Conservation (phyloP, 768 basidiomycete species). For the Asterophora parasitica region DNA sequence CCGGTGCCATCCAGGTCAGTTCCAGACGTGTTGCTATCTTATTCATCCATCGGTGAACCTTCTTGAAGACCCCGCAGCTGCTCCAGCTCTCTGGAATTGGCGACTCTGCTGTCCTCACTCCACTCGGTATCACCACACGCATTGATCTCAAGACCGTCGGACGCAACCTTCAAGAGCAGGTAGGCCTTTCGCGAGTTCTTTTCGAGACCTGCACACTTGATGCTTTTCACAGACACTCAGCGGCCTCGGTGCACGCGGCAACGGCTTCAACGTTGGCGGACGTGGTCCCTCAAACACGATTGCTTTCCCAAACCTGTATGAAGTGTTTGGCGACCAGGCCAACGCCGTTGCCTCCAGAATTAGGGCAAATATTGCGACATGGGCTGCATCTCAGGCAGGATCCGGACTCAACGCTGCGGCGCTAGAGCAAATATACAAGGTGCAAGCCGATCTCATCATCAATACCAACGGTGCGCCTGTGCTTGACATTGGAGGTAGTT, state of each 20-base stretch:
- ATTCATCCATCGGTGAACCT: neutral
- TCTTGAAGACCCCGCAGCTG: slow-evolving; percentile 36
- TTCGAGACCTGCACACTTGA: neutral
- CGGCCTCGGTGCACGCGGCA: slow-evolving; percentile 35
- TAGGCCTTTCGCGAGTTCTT: slow-evolving; percentile 7
- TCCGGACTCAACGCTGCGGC: slow-evolving; percentile 36
- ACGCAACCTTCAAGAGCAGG: slow-evolving; percentile 56
- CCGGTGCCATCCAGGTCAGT: slow-evolving; percentile 42
- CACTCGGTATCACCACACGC: slow-evolving; percentile 42
- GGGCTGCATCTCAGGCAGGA: slow-evolving; percentile 40
- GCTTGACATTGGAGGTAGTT: neutral
- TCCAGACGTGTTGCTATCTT: too few species aligned
- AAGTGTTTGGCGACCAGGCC: slow-evolving; percentile 36
- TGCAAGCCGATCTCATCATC: slow-evolving; percentile 45
- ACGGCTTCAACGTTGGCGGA: slow-evolving; percentile 36
- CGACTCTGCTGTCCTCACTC: slow-evolving; percentile 37
- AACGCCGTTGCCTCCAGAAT: slow-evolving; percentile 32
- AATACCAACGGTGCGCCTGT: slow-evolving; percentile 36
- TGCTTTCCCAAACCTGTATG: slow-evolving; percentile 46
- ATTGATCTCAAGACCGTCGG: slow-evolving; percentile 48
- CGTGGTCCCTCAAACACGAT: slow-evolving; percentile 44
- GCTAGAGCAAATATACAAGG: slow-evolving; percentile 36
- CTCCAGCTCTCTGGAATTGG: slow-evolving; percentile 58
- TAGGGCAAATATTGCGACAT: slow-evolving; percentile 29
- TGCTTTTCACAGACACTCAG: slow-evolving; percentile 32